A percentile compares a stretch with the other conserved stretches of the same genome.
Conservation (phyloP, 164 flowering plant species). For the Paratinospora sagittata region DNA sequence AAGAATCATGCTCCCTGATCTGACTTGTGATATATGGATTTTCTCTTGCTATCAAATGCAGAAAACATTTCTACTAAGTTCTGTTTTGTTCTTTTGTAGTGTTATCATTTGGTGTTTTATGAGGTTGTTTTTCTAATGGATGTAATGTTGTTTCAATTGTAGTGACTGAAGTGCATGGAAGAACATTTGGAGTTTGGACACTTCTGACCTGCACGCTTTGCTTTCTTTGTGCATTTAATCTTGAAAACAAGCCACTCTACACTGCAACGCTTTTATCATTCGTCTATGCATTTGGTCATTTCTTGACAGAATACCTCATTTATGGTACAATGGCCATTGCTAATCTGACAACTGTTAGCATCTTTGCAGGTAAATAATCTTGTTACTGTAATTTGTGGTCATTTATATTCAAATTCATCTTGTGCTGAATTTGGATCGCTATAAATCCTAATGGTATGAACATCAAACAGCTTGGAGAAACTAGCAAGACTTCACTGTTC, state of each 20-base stretch:
- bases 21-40: too few relatives aligned
- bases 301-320: constrained; percentile 74
- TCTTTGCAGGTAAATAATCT: constrained; percentile 72
- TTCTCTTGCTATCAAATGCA: background rate
- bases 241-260: constrained; percentile 78
- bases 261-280: constrained; percentile 81
- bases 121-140: background rate
- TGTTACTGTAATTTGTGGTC: background rate
- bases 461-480: too few relatives aligned
- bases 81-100: background rate
- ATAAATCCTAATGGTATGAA: background rate
- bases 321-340: constrained; percentile 75
- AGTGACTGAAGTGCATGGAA: constrained; percentile 99
- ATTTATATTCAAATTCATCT: background rate
- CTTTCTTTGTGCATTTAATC: constrained; percentile 91
- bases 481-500: too few relatives aligned
- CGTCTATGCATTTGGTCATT: constrained; percentile 86
- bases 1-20: too few relatives aligned
- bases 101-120: too few relatives aligned
- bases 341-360: constrained; percentile 76
- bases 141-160: constrained; percentile 9
- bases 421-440: background rate
- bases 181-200: constrained; percentile 99
- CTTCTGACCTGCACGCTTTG: constrained; percentile 95
- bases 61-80: background rate